Percentiles rank a stretch among this genome's conserved stretches.
These are phyloP conservation scores for Pseudocercospora vitis DNA, from an alignment of 2,329 filamentous ascomycete genomes.

Conservation along the genomic window DNA sequence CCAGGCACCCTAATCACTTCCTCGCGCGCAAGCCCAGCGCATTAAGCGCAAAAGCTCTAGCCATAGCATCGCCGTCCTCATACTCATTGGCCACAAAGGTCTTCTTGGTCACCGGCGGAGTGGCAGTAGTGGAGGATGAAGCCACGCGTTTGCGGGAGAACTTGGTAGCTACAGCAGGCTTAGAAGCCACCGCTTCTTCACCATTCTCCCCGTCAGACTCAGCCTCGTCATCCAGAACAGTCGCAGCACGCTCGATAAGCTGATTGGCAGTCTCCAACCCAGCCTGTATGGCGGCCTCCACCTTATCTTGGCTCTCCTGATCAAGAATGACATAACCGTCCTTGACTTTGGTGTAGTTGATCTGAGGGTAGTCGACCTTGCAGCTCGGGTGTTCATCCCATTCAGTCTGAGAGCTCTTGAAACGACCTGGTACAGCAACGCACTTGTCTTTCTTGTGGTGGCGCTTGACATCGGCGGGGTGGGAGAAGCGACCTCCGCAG, in stretches of 20 bases:
- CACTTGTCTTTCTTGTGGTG: slow-evolving; percentile 25
- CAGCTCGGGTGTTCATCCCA: slow-evolving; percentile 31
- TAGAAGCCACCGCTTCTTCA: background rate
- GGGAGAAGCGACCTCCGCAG: slow-evolving; percentile 28
- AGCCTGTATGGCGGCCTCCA: slow-evolving; percentile 24
- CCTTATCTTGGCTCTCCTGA: slow-evolving; percentile 26
- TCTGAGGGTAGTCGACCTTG: slow-evolving; percentile 19
- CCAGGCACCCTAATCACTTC: background rate
- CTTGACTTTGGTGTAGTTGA: slow-evolving; percentile 25
- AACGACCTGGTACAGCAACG: slow-evolving; percentile 10
- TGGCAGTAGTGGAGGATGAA: background rate
- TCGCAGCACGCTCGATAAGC: background rate
- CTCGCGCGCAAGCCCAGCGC: slow-evolving; percentile 9
- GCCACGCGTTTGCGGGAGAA: slow-evolving; percentile 15
- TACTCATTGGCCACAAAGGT: background rate
- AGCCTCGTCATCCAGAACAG: background rate
- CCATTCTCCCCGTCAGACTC: background rate
- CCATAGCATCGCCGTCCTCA: background rate
- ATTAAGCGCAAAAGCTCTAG: slow-evolving; percentile 11
- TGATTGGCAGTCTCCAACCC: slow-evolving; percentile 14
- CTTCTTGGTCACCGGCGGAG: slow-evolving; percentile 1
- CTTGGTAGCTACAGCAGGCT: no score
- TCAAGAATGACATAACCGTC: slow-evolving; percentile 31
- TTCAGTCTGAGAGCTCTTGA: slow-evolving; percentile 8
- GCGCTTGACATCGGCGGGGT: slow-evolving; percentile 30